Percentiles rank a stretch among this genome's conserved stretches.
Evolutionary conservation across 345 rosid genomes (phyloP).

Genomic region (Populus deltoides): DNA sequence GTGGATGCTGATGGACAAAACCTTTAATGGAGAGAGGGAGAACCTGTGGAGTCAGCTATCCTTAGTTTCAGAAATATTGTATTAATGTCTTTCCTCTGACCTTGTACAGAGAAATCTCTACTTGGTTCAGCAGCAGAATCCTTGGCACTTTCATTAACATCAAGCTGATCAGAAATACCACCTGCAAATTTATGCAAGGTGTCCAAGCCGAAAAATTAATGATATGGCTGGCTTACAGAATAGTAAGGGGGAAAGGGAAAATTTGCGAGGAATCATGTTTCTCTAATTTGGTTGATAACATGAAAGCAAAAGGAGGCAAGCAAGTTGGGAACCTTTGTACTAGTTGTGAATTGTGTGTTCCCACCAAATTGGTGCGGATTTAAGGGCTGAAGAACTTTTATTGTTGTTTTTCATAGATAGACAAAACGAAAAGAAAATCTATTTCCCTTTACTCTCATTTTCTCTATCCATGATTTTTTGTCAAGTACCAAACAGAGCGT

Average conservation of each 20-base stretch:
- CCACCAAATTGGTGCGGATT: neutral
- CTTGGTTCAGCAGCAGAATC: conserved; percentile 38
- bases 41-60: conserved; percentile 83
- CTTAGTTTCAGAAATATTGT: conserved; percentile 85
- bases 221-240: neutral
- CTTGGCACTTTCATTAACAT: conserved; percentile 13
- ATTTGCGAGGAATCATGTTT: neutral
- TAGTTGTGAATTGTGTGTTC: neutral
- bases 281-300: neutral
- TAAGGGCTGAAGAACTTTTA: neutral
- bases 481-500: neutral
- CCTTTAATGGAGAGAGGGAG: conserved; percentile 11
- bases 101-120: conserved; percentile 66
- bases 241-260: neutral
- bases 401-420: neutral
- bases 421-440: neutral
- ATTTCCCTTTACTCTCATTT: neutral
- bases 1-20: conserved; percentile 4
- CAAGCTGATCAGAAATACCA: conserved; percentile 30
- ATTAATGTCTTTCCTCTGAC: conserved; percentile 71
- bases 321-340: neutral
- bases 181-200: conserved; percentile 32
- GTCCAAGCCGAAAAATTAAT: conserved; percentile 2
- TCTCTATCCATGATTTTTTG: neutral
- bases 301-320: neutral